phyloP scores from a whole-genome alignment of 1,284 basidiomycete species.

The Ganoderma lingzhi region DNA sequence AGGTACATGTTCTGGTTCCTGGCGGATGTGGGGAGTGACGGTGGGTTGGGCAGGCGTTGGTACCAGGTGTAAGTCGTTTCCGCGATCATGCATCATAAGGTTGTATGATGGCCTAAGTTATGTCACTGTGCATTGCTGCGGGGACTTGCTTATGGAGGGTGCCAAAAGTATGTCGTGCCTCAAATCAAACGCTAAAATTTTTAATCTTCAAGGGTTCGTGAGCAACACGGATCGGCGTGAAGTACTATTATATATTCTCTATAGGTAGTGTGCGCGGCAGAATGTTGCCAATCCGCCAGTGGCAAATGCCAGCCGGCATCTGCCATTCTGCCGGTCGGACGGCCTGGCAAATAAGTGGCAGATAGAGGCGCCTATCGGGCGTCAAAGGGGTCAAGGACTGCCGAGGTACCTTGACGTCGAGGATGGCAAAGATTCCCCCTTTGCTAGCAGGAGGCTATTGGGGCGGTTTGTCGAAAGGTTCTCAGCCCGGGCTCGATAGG shows the following conservation, averaged over 20 bases:
- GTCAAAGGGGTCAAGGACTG: no score
- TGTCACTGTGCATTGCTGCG: neutral
- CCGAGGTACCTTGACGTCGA: no score
- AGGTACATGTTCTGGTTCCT: slow-evolving; percentile 54
- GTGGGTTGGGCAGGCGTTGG: slow-evolving; percentile 52
- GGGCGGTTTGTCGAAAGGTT: no score
- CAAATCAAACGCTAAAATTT: neutral
- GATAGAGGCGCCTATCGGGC: no score
- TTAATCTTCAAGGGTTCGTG: no score
- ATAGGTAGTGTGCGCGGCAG: neutral
- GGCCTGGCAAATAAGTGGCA: no score
- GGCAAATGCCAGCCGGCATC: no score
- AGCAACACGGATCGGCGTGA: neutral
- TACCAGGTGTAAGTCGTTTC: slow-evolving; percentile 48
- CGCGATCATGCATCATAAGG: neutral
- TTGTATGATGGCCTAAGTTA: slow-evolving; percentile 4
- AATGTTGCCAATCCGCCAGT: no score
- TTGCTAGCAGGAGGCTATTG: no score
- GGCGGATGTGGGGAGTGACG: slow-evolving; percentile 32
- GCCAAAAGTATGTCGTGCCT: neutral
- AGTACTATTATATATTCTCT: neutral
- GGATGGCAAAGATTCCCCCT: no score
- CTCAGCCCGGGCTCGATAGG: no score
- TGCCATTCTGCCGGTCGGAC: no score
- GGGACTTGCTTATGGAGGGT: neutral